Conservation (phyloP, 2,329 filamentous ascomycete genomes). For the Zasmidium cellare region DNA sequence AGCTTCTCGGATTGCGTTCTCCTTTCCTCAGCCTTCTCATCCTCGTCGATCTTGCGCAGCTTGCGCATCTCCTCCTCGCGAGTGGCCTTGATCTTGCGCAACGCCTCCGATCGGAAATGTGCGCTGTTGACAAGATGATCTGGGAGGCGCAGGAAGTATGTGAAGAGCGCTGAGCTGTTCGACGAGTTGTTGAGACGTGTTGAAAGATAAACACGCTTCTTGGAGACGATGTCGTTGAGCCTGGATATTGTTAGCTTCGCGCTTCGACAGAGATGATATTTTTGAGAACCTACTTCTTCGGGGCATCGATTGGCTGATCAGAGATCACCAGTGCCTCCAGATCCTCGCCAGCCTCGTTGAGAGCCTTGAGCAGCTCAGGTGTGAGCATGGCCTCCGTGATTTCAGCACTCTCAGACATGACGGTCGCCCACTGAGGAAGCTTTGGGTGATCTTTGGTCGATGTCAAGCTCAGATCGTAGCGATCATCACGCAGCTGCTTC, state of each 20-base stretch:
- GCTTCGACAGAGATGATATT: not conserved
- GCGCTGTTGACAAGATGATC: constrained; percentile 74
- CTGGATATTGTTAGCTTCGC: constrained; percentile 45
- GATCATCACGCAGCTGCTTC: constrained; percentile 84
- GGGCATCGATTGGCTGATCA: constrained; percentile 87
- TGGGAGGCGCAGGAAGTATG: constrained; percentile 75
- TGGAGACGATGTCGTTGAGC: constrained; percentile 77
- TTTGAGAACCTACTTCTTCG: constrained; percentile 65
- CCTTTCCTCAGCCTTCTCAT: constrained; percentile 64
- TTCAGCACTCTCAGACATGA: constrained; percentile 97
- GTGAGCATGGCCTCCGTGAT: constrained; percentile 86
- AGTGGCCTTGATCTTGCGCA: constrained; percentile 76
- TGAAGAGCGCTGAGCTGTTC: constrained; percentile 69
- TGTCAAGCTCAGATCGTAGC: constrained; percentile 92
- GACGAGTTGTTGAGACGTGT: constrained; percentile 62
- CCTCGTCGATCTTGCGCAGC: constrained; percentile 77
- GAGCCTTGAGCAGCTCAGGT: constrained; percentile 78
- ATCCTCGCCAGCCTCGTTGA: constrained; percentile 73
- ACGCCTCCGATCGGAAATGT: constrained; percentile 85
- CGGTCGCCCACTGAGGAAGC: constrained; percentile 82
- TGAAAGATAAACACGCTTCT: constrained; percentile 83
- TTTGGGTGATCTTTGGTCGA: constrained; percentile 90
- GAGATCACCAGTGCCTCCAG: constrained; percentile 87
- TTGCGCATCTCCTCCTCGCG: constrained; percentile 79
- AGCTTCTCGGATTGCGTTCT: constrained; percentile 58